Percentiles rank a stretch among this genome's conserved stretches.
Evolutionary conservation across 352 stramenopile species (phyloP).

Genomic region (Pythium diclinum): DNA sequence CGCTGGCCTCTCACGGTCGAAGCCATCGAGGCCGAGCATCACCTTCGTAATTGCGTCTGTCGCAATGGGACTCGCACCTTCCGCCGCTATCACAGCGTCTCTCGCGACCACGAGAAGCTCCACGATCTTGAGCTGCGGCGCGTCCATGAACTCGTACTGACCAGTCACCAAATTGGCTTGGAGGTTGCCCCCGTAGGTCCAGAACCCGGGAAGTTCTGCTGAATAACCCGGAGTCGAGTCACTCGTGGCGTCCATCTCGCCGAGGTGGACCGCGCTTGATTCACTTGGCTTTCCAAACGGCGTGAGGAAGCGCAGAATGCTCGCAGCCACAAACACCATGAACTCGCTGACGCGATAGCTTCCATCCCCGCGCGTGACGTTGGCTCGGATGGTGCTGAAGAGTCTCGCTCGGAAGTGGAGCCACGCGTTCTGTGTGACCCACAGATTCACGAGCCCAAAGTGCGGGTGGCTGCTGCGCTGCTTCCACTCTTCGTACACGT

Average conservation of each 20-base stretch:
- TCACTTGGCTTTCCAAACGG: conserved; percentile 18
- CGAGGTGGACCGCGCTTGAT: conserved; percentile 26
- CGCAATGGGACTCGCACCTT: conserved; percentile 16
- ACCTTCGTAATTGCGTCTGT: conserved; percentile 24
- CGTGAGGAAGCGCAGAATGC: conserved; percentile 48
- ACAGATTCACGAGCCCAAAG: conserved; percentile 92
- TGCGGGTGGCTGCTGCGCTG: conserved; percentile 66
- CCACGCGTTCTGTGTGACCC: conserved; percentile 89
- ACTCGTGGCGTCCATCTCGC: conserved; percentile 41
- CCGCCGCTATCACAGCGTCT: neutral
- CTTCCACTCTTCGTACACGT: conserved; percentile 83
- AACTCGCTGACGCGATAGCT: conserved; percentile 33
- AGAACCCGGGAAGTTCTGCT: conserved; percentile 31
- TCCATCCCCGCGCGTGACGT: conserved; percentile 19
- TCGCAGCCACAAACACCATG: conserved; percentile 47
- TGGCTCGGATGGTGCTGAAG: conserved; percentile 31
- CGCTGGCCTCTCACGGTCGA: conserved; percentile 31
- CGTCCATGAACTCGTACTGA: conserved; percentile 54
- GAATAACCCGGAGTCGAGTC: conserved; percentile 27
- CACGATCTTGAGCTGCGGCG: conserved; percentile 8
- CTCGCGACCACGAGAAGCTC: neutral
- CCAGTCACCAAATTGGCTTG: conserved; percentile 36
- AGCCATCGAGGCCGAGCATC: conserved; percentile 26
- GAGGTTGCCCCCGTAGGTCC: conserved; percentile 38
- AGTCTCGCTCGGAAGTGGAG: conserved; percentile 41